These are phyloP conservation scores for Agarophyton chilense DNA, from an alignment of 23 red algal genomes.

Conservation along the genomic window DNA sequence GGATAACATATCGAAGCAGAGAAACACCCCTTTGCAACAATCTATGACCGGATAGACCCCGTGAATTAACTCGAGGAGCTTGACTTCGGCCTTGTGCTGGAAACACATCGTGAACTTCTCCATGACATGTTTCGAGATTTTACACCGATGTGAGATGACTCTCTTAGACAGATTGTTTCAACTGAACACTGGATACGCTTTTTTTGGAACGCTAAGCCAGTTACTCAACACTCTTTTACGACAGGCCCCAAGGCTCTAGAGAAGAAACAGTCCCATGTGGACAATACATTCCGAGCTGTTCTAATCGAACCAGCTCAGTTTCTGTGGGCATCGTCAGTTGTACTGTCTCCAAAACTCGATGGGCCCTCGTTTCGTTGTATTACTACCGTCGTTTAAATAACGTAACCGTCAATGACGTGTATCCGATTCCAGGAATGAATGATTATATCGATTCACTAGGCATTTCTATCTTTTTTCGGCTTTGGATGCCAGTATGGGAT, in stretches of 20 bases:
- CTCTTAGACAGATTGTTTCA: conserved; percentile 21
- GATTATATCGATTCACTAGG: neutral
- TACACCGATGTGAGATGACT: conserved; percentile 9
- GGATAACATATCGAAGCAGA: neutral
- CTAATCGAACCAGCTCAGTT: too few species aligned
- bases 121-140: neutral
- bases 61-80: neutral
- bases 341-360: too few species aligned
- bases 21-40: neutral
- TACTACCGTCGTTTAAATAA: too few species aligned
- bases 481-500: too few species aligned
- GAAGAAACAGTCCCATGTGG: neutral
- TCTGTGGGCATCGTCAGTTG: too few species aligned
- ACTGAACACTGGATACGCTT: conserved; percentile 32
- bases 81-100: neutral
- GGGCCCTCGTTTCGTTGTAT: too few species aligned
- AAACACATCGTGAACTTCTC: neutral
- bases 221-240: conserved; percentile 12
- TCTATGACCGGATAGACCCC: neutral
- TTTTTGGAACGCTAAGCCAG: neutral
- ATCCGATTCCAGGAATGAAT: neutral
- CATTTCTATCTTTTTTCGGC: too few species aligned
- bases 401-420: neutral
- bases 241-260: conserved; percentile 29
- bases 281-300: neutral